Evolutionary conservation across 805 yeast species (phyloP).

Genomic region (Ascoidea tarda): DNA sequence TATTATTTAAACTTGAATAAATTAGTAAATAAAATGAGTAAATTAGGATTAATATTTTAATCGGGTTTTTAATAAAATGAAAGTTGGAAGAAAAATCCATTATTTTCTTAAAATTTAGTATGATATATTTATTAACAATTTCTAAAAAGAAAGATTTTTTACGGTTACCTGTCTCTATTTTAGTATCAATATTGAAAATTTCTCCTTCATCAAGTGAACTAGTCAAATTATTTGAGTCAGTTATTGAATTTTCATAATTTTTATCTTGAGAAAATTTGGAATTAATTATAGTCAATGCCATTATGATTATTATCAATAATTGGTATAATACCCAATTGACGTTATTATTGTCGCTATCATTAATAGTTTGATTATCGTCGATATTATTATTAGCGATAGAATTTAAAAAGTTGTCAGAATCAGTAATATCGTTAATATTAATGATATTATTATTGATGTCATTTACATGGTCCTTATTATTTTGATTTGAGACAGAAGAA

Average conservation of each 20-base stretch:
- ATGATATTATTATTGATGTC: slow-evolving; percentile 5
- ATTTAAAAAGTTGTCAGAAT: not conserved
- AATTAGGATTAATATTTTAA: slow-evolving; percentile 26
- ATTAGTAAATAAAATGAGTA: slow-evolving; percentile 26
- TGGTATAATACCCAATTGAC: slow-evolving; percentile 18
- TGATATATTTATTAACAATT: slow-evolving; percentile 1
- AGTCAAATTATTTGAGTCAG: too few species aligned
- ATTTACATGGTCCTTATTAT: not conserved
- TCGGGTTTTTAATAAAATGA: slow-evolving; percentile 9
- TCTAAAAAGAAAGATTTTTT: not conserved
- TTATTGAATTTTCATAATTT: too few species aligned
- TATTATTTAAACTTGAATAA: slow-evolving; percentile 21
- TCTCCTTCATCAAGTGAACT: not conserved
- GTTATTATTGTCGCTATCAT: slow-evolving; percentile 9
- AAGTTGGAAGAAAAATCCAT: not conserved
- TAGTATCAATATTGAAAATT: not conserved
- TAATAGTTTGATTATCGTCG: slow-evolving; percentile 13
- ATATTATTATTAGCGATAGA: slow-evolving; percentile 3
- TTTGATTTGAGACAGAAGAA: not conserved
- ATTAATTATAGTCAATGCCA: slow-evolving; percentile 18
- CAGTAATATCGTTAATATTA: too few species aligned
- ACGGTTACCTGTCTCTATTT: not conserved
- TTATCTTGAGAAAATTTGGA: slow-evolving; percentile 11
- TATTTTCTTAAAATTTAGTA: slow-evolving; percentile 1
- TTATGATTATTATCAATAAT: slow-evolving; percentile 11